Conservation (phyloP, 2,329 filamentous ascomycete species). For the Xylariales sp. region DNA sequence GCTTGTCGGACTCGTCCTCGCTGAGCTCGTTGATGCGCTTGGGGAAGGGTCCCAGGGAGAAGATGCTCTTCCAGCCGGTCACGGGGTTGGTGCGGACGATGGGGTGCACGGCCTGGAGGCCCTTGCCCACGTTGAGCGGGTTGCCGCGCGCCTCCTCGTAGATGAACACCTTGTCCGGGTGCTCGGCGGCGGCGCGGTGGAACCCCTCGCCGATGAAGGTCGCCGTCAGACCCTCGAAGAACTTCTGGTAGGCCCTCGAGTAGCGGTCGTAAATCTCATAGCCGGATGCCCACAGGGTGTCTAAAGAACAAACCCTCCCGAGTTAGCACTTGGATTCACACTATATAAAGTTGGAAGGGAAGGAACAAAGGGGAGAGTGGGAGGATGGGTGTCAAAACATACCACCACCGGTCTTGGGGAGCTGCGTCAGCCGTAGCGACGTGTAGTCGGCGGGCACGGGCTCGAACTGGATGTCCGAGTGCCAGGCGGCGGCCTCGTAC, state of each 20-base stretch:
- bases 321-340: too few species aligned
- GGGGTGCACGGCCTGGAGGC: conserved; percentile 46
- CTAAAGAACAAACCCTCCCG: too few species aligned
- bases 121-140: conserved; percentile 41
- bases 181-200: conserved; percentile 24
- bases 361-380: too few species aligned
- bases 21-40: conserved; percentile 38
- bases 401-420: conserved; percentile 54
- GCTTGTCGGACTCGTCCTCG: conserved; percentile 33
- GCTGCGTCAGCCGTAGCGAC: conserved; percentile 50
- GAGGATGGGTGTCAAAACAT: too few species aligned
- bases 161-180: conserved; percentile 22
- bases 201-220: conserved; percentile 37
- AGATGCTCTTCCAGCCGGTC: conserved; percentile 53
- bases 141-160: conserved; percentile 30
- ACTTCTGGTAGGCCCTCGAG: conserved; percentile 42
- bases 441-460: conserved; percentile 56
- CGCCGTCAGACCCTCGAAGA: conserved; percentile 47
- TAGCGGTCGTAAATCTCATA: conserved; percentile 58
- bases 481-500: conserved; percentile 43
- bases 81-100: conserved; percentile 58
- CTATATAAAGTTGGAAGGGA: too few species aligned
- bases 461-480: conserved; percentile 58
- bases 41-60: conserved; percentile 36
- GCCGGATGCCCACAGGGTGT: conserved; percentile 60